Base-by-base conservation (phyloP, 371 early-diverging fungal species). In the Actinomortierella ambigua region DNA sequence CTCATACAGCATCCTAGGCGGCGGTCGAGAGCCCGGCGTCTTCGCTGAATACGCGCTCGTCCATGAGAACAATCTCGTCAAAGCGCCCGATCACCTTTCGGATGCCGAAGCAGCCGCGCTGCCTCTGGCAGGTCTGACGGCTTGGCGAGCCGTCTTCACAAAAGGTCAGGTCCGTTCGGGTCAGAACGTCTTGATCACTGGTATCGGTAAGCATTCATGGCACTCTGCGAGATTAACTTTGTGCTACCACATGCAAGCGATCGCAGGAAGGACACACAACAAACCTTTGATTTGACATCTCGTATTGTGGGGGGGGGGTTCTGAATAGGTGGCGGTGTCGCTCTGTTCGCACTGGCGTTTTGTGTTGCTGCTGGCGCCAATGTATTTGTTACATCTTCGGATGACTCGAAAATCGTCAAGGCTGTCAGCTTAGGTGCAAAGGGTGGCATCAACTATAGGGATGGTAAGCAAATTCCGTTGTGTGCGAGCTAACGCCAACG, bases 351-450 rank as follows among this genome's bases (percentile, higher is more conserved):
- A 4, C 67, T 91, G 39, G 85, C 86, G 54, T 88, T 91, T 63
- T 83, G 85, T 20, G 81, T 89, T 9, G 87, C 89, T 27, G 80
- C 71, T 6, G 90, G 90, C 17, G 90, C 90, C 20, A 80, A 86
- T 54, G 90, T 88, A 3, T 90, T 81, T 67, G 92, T 91, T 44
- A 90, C 90, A 5, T 88, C 88, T 11, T 87, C 88, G 17, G 82
- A 80, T 34, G 78, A 78, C 2, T 79, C 77, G 39, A 91, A 91
- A 78, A 86, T 91, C 40, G 44, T 78, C 41, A 76, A 77, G 28
- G 92, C 90, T 4, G 65, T 87, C 17, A 65, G 76, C 15, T 62
- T 90, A 22, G 92, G 92, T 44, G 92, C 90, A 1, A 78, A 71
- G 47, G 90, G 90, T 1, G 92, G 90, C 13, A 85, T 87, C 29